phyloP scores from a whole-genome alignment of 2,329 filamentous ascomycete species.

The Botryosphaeria dothidea region DNA sequence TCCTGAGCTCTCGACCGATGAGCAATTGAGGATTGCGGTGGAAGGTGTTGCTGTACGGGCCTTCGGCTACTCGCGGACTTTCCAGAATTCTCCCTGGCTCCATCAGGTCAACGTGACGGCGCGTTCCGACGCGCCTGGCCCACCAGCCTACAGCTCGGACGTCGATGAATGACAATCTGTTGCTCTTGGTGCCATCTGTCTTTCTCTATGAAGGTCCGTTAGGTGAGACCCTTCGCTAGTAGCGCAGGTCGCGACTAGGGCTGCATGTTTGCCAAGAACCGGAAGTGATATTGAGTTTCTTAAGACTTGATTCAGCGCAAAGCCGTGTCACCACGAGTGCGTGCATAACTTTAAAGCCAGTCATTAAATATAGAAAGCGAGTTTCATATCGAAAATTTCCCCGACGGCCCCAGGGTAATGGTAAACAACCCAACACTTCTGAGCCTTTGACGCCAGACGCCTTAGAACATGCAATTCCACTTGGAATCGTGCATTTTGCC shows the following conservation, averaged over 20 bases:
- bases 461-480: constrained; percentile 1
- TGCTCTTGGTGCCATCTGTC: too few species aligned
- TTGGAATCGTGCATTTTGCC: not conserved
- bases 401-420: not conserved
- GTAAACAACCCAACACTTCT: not conserved
- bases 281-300: not conserved
- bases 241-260: too few species aligned
- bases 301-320: not conserved
- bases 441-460: constrained; percentile 1
- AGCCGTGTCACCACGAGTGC: not conserved
- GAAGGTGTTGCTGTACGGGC: not conserved
- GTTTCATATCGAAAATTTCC: not conserved
- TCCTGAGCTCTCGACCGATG: not conserved
- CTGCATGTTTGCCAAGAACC: not conserved
- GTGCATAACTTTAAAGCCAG: not conserved
- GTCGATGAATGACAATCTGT: not conserved
- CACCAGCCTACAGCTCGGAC: not conserved
- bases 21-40: not conserved
- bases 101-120: constrained; percentile 7
- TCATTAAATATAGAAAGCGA: not conserved
- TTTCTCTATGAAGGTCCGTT: too few species aligned
- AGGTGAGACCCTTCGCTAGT: too few species aligned
- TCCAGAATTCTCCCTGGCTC: not conserved
- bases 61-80: constrained; percentile 8
- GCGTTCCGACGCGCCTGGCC: not conserved